Percentiles rank a stretch among this genome's conserved stretches.
phyloP scores from a whole-genome alignment of 192 early-diverging fungal species.

The Coemansia sp. region DNA sequence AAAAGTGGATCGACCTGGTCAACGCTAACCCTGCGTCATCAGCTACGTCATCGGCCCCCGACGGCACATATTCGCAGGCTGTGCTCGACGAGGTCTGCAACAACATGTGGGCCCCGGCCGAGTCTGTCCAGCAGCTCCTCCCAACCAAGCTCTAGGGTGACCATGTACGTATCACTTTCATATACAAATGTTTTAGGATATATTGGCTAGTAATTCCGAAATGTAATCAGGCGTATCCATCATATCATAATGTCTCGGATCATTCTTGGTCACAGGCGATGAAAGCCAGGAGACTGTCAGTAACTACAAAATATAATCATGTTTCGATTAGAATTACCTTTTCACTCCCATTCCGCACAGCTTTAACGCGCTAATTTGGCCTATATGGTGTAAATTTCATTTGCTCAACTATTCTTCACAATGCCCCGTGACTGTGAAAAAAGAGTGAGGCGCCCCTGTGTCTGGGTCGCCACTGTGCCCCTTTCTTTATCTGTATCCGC shows the following conservation, averaged over 20 bases:
- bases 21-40: not conserved
- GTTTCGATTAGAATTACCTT: no score
- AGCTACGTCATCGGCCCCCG: slow-evolving; percentile 6
- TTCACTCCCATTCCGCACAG: no score
- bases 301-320: no score
- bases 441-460: not conserved
- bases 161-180: no score
- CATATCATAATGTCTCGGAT: no score
- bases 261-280: no score
- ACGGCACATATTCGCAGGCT: not conserved
- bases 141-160: slow-evolving; percentile 35
- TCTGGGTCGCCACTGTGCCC: not conserved
- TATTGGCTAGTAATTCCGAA: no score
- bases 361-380: no score
- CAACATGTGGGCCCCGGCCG: slow-evolving; percentile 44
- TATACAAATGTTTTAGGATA: no score
- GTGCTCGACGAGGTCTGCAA: slow-evolving; percentile 42
- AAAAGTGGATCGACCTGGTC: slow-evolving; percentile 32
- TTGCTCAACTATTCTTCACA: no score
- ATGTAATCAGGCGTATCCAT: no score
- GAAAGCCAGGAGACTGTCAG: no score
- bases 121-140: slow-evolving; percentile 46
- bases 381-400: not conserved
- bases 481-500: not conserved
- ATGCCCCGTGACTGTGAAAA: not conserved